Evolutionary conservation across 306 rosid species (phyloP), one percentile per base, ranked within the genome.

Genomic region (Benincasa hispida): DNA sequence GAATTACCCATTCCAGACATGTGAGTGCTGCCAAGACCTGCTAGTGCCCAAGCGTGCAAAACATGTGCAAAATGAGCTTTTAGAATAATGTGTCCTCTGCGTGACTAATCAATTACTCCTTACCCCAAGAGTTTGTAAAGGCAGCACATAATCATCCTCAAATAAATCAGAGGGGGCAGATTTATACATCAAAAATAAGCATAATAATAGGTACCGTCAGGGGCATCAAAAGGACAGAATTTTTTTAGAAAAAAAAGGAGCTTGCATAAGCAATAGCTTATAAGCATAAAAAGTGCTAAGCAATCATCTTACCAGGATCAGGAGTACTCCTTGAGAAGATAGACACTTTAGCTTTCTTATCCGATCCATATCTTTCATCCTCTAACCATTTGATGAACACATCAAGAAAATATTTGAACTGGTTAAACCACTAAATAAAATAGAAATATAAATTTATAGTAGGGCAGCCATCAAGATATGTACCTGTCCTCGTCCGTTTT

Each of bases 11-110:
- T 87, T 89, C 99, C 99, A 88, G 96, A 93, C 91, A 90, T 83
- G 88, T 94, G 96, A 87, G 84, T 84, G 98, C 93, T 90, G 98
- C 98, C 88, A 87, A 90, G 86, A 89, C 99, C 99, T 94, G 97
- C 95, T 92, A 92, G 97, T 90, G 95, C 93, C 93, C 95, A 88
- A 89, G 93, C 84, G 96, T 94, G 97, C 93, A 89, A 94, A 94
- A 92, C 88, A 89, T 86, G 99, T 94, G 97, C 85, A 80, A 87
- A 61, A 96, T 92, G 97, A 94, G 99, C 95, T 87, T 88, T 89
- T 75, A 86, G 84, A 83, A 78, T 76, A 85, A 87, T 76, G 97
- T 94, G 96, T 80, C 88, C 85, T 78, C 76, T 78, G 83, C 80
- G 97, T 92, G 96, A 87, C 86, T 82, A 86, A 82, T 77, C 76